These are phyloP conservation scores for Epichloe baconii DNA, from an alignment of 2,329 filamentous ascomycete genomes.

Conservation along the genomic window DNA sequence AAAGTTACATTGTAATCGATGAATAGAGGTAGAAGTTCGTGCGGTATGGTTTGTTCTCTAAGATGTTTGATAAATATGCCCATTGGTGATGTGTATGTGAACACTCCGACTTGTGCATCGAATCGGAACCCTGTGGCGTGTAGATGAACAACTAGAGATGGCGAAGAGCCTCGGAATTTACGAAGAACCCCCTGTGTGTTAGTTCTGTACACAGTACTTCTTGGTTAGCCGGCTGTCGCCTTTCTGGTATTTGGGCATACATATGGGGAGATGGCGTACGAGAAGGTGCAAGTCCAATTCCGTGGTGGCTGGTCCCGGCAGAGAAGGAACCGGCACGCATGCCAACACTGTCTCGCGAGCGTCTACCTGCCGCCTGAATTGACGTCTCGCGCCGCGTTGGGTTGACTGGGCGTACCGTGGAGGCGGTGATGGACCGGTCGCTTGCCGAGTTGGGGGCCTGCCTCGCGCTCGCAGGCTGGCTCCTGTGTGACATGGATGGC, in stretches of 20 bases:
- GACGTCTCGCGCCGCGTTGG: slow-evolving; percentile 45
- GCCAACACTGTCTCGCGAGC: slow-evolving; percentile 37
- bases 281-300: slow-evolving; percentile 37
- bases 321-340: slow-evolving; percentile 34
- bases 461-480: slow-evolving; percentile 33
- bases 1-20: slow-evolving; percentile 60
- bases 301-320: slow-evolving; percentile 26
- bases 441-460: slow-evolving; percentile 21
- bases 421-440: slow-evolving; percentile 25
- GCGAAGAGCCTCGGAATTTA: slow-evolving; percentile 61
- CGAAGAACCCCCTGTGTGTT: slow-evolving; percentile 64
- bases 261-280: slow-evolving; percentile 21
- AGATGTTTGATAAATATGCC: slow-evolving; percentile 67
- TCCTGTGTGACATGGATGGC: slow-evolving; percentile 43
- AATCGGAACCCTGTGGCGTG: slow-evolving; percentile 81
- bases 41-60: slow-evolving; percentile 63
- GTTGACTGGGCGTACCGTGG: slow-evolving; percentile 36
- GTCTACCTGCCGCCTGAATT: slow-evolving; percentile 29
- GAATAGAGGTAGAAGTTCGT: slow-evolving; percentile 76
- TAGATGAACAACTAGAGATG: slow-evolving; percentile 78
- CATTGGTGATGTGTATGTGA: slow-evolving; percentile 89
- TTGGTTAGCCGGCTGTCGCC: background rate
- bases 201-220: slow-evolving; percentile 38
- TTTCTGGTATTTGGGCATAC: background rate
- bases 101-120: slow-evolving; percentile 86